Percentiles rank a stretch among this genome's conserved stretches.
Conservation (phyloP, 257 asterid species). For the Hygrophila difformis region DNA sequence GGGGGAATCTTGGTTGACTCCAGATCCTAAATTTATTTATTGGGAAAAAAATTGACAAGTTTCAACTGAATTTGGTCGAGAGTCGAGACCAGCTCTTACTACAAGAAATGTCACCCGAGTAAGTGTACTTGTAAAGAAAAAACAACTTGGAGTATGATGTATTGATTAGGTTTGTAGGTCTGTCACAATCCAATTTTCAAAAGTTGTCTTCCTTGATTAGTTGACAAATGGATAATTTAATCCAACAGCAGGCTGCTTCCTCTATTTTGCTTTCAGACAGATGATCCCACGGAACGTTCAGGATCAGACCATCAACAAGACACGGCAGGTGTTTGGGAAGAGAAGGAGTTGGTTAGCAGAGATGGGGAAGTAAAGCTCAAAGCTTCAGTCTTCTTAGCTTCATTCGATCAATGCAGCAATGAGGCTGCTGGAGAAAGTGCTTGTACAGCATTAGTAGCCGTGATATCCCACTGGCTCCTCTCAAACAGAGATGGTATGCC, state of each 20-base stretch:
- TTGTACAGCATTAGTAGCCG: slow-evolving; percentile 56
- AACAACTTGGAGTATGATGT: no score
- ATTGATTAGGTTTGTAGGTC: no score
- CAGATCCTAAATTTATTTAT: no score
- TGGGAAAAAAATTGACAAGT: no score
- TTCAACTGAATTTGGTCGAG: not conserved
- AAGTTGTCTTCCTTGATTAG: no score
- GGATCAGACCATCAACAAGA: slow-evolving; percentile 20
- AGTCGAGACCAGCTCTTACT: not conserved
- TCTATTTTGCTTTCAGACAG: slow-evolving; percentile 19
- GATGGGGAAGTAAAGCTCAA: slow-evolving; percentile 50
- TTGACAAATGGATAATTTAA: no score
- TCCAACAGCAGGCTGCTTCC: no score
- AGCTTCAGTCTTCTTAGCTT: slow-evolving; percentile 49
- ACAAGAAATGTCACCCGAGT: no score
- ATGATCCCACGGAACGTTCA: slow-evolving; percentile 12
- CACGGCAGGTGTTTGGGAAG: slow-evolving; percentile 38
- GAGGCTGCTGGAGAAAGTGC: slow-evolving; percentile 74
- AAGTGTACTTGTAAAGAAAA: no score
- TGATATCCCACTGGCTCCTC: slow-evolving; percentile 69
- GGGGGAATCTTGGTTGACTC: not conserved
- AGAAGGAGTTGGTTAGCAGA: slow-evolving; percentile 45
- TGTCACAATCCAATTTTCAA: no score
- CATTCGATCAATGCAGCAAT: slow-evolving; percentile 66
- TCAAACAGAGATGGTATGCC: slow-evolving; percentile 37